Evolutionary conservation across 768 basidiomycete species (phyloP), one percentile per base, ranked within the genome.

Genomic region (Podaxis sp.): DNA sequence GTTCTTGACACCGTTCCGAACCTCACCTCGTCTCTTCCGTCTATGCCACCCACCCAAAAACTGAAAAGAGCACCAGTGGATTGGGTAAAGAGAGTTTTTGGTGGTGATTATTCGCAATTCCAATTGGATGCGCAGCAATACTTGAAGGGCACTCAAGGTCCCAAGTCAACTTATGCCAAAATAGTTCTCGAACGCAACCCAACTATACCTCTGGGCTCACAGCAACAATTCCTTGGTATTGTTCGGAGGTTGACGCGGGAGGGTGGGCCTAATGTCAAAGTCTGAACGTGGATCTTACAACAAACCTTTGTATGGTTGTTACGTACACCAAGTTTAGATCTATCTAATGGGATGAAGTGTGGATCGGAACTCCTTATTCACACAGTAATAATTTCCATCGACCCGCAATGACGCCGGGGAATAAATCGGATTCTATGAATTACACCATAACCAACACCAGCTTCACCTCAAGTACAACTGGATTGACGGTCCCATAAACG

Each of bases 1-100:
- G 15, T 72, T 2, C 72, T 77, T 55, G 61, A 64, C 28, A 36
- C 26, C 22, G 57, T 56, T 19, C 57, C 52, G 39, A 60, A 28
- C 15, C 52, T 52, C 30, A 53, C 64, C 19, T 55, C 52, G 39
- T 49, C 67, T 49, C 63, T 57, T 48, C 75, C 73, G 57, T 63
- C 48, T 11, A 15, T 46, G 30, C 39, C 36, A 12, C 3, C 51
- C 17, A 1, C 57, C 11, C 49, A 30, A 28, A 57, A 52, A 40
- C 22, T 55, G 22, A 53, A 26, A 40, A 53, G 49, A 36, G 17
- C n/a, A 48, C 51, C 51, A 19, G 19, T 36, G 9, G 36, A 39
- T 26, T 57, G 53, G 61, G n/a, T 55, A 2, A 62, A 62, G 46
- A 22, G 44, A 22, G 42, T 36, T n/a, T 48, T 42, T 26, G 61